Conservation (phyloP, 148 eudicot species). For the Nepenthes mirabilis region DNA sequence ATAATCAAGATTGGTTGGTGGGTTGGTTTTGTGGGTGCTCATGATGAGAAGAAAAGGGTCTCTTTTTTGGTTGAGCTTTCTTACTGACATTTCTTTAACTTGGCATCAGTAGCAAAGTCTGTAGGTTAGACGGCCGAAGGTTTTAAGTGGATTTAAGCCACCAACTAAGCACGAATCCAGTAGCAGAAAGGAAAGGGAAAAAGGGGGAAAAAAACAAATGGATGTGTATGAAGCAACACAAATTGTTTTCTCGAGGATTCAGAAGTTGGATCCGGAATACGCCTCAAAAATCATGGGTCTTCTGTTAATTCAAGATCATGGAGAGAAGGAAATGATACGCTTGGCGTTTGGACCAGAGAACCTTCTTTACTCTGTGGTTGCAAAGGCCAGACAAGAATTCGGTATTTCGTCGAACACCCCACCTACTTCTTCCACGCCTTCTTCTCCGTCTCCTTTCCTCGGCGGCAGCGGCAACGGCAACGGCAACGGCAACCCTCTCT, state of each 20-base stretch:
- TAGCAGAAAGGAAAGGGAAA: neutral
- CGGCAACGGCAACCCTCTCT: slow-evolving; percentile 5
- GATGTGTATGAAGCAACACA: slow-evolving; percentile 89
- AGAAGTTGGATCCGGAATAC: slow-evolving; percentile 64
- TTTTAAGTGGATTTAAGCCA: slow-evolving; percentile 13
- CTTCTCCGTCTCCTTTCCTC: slow-evolving; percentile 29
- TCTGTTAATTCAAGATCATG: slow-evolving; percentile 74
- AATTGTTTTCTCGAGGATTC: slow-evolving; percentile 62
- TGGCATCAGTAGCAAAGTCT: neutral
- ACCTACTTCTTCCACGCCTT: slow-evolving; percentile 28
- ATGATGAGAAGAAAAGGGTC: neutral
- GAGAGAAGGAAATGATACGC: slow-evolving; percentile 91
- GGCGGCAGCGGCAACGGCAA: neutral
- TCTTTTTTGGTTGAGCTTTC: slow-evolving; percentile 12
- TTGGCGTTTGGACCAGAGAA: slow-evolving; percentile 86
- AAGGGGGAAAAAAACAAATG: slow-evolving; percentile 19
- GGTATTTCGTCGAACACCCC: slow-evolving; percentile 39
- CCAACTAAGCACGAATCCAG: slow-evolving; percentile 1
- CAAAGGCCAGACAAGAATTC: slow-evolving; percentile 56
- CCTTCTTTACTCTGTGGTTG: slow-evolving; percentile 45
- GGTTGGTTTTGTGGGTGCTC: neutral
- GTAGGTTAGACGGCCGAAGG: slow-evolving; percentile 1
- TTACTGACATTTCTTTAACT: slow-evolving; percentile 3
- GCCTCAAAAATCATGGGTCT: slow-evolving; percentile 89
- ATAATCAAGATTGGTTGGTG: slow-evolving; percentile 2